A percentile compares a stretch with the other conserved stretches of the same genome.
Evolutionary conservation across 139 green algal species (phyloP).

Genomic region (Tetraselmis striata): DNA sequence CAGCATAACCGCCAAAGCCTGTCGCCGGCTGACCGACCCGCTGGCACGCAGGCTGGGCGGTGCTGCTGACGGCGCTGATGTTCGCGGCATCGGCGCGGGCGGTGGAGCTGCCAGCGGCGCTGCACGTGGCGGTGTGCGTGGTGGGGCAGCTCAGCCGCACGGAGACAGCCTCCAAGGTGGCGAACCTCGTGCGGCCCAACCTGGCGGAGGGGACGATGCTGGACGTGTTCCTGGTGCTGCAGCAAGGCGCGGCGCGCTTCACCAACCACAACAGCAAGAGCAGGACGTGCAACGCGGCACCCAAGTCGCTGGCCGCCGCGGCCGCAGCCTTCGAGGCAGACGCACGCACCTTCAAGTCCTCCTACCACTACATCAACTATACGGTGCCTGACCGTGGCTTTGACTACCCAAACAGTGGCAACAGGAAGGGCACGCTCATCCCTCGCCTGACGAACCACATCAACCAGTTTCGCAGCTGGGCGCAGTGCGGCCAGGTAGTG

Average conservation of each 20-base stretch:
- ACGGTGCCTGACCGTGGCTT: not conserved
- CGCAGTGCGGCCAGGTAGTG: not conserved
- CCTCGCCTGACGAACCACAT: not conserved
- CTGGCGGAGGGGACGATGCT: not conserved
- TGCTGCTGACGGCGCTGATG: no score
- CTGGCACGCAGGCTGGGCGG: no score
- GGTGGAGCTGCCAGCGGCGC: no score
- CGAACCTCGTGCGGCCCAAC: not conserved
- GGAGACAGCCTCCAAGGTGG: not conserved
- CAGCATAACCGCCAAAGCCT: no score
- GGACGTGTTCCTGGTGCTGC: not conserved
- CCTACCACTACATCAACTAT: not conserved
- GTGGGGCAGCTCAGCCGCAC: not conserved
- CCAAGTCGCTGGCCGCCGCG: not conserved
- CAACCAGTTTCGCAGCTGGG: not conserved
- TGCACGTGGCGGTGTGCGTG: not conserved
- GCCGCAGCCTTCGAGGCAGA: not conserved
- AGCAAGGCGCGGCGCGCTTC: not conserved
- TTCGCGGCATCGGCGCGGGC: no score
- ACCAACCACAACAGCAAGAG: not conserved
- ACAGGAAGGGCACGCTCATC: not conserved
- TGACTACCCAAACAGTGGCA: no score
- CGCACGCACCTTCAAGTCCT: no score
- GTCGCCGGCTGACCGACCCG: no score
- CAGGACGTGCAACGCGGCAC: not conserved